Percentiles rank a stretch among this genome's conserved stretches.
Conservation (phyloP, 1,284 basidiomycete genomes). For the Pisolithus thermaeus region DNA sequence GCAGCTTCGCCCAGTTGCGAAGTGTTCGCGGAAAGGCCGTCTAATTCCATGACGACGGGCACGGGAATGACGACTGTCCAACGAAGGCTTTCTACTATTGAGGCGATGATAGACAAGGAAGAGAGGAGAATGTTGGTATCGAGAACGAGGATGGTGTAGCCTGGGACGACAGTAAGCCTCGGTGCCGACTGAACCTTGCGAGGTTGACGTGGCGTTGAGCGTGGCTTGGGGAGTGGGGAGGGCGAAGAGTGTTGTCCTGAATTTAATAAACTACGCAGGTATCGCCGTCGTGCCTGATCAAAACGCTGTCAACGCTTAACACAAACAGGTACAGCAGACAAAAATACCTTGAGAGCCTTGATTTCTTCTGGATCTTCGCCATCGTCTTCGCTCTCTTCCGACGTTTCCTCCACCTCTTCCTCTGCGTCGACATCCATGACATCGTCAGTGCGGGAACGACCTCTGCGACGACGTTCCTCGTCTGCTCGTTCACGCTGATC, state of each 20-base stretch:
- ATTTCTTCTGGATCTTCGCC: slow-evolving; percentile 70
- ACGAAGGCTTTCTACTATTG: slow-evolving; percentile 71
- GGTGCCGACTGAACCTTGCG: slow-evolving; percentile 32
- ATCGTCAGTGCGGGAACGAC: slow-evolving; percentile 59
- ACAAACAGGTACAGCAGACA: neutral
- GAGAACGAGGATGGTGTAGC: slow-evolving; percentile 87
- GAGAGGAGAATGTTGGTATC: slow-evolving; percentile 94
- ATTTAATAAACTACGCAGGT: slow-evolving; percentile 55
- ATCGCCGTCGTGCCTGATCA: slow-evolving; percentile 57
- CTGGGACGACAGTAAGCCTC: slow-evolving; percentile 62
- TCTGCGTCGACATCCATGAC: slow-evolving; percentile 66
- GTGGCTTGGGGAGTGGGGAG: slow-evolving; percentile 26
- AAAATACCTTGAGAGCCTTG: slow-evolving; percentile 64
- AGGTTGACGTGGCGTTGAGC: slow-evolving; percentile 31
- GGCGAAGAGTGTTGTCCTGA: slow-evolving; percentile 35
- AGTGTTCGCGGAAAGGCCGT: slow-evolving; percentile 73
- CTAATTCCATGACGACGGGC: slow-evolving; percentile 94
- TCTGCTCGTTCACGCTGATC: slow-evolving; percentile 58
- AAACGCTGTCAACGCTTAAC: slow-evolving; percentile 7
- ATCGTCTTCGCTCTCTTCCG: slow-evolving; percentile 50
- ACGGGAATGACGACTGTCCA: slow-evolving; percentile 93
- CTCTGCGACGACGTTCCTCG: slow-evolving; percentile 57
- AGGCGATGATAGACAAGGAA: slow-evolving; percentile 64
- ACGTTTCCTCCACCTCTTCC: slow-evolving; percentile 30
- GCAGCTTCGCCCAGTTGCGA: slow-evolving; percentile 69